Conservation (phyloP, 345 rosid genomes). For the Passiflora organensis region DNA sequence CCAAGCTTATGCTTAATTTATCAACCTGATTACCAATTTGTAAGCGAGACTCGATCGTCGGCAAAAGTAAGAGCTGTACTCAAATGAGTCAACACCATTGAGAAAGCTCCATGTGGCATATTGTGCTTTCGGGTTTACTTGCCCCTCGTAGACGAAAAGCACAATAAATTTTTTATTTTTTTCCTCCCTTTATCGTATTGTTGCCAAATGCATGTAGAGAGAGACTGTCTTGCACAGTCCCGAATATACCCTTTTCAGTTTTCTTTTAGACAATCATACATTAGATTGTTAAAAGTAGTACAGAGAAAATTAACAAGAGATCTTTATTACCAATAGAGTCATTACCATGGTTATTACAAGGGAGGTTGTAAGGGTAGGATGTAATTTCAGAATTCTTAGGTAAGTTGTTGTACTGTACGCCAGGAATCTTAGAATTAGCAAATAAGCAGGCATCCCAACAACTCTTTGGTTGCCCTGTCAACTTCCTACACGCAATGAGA, state of each 20-base stretch:
- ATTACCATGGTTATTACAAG: not conserved
- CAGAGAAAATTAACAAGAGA: too few species aligned
- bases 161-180: too few species aligned
- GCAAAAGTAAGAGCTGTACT: constrained; percentile 19
- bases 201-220: not conserved
- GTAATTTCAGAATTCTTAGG: not conserved
- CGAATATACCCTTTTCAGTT: constrained; percentile 8
- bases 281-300: not conserved
- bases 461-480: constrained; percentile 43
- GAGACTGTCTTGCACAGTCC: not conserved
- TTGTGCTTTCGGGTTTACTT: constrained; percentile 23
- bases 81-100: constrained; percentile 25
- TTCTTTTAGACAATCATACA: too few species aligned
- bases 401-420: not conserved
- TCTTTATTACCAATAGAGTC: too few species aligned
- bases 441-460: constrained; percentile 32
- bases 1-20: constrained; percentile 1
- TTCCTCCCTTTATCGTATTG: too few species aligned
- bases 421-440: constrained; percentile 11
- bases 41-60: constrained; percentile 28
- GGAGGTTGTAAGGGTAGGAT: not conserved
- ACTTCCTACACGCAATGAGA: constrained; percentile 31
- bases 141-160: constrained; percentile 26
- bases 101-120: constrained; percentile 43
- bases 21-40: constrained; percentile 14